Evolutionary conservation across 306 rosid species (phyloP).

Genomic region (Geum urbanum): DNA sequence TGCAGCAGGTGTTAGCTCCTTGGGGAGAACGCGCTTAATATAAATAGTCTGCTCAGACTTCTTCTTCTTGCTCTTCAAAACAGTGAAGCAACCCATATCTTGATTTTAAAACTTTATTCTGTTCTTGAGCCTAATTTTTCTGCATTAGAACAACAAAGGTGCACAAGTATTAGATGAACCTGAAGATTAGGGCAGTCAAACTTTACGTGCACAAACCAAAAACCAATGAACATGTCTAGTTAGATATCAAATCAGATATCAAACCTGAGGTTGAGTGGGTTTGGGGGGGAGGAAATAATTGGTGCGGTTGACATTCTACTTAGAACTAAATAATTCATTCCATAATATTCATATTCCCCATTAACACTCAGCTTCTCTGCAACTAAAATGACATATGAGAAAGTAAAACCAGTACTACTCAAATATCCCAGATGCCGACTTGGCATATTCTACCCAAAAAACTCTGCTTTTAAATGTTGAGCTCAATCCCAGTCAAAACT

Average conservation of each 20-base stretch:
- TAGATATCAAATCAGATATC: not conserved
- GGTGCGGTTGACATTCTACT: conserved; percentile 20
- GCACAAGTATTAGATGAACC: conserved; percentile 19
- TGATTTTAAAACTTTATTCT: conserved; percentile 19
- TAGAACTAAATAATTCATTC: conserved; percentile 19
- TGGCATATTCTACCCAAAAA: conserved; percentile 10
- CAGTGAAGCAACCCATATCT: conserved; percentile 91
- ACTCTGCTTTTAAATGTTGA: conserved; percentile 17
- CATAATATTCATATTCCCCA: conserved; percentile 9
- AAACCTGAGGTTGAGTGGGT: not conserved
- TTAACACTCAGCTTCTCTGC: conserved; percentile 13
- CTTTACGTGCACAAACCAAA: conserved; percentile 1
- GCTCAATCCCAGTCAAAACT: not conserved
- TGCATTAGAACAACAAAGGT: conserved; percentile 33
- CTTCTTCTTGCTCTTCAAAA: conserved; percentile 84
- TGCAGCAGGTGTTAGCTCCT: conserved; percentile 54
- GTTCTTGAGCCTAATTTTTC: conserved; percentile 29
- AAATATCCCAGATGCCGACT: conserved; percentile 28
- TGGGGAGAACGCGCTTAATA: conserved; percentile 43
- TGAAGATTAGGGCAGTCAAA: conserved; percentile 14
- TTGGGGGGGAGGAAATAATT: not conserved
- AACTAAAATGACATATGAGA: conserved; percentile 7
- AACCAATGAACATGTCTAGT: not conserved
- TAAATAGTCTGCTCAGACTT: conserved; percentile 45
- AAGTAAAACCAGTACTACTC: conserved; percentile 17